These are phyloP conservation scores for Exophiala alcalophila DNA, from an alignment of 2,329 filamentous ascomycete genomes.

Conservation along the genomic window DNA sequence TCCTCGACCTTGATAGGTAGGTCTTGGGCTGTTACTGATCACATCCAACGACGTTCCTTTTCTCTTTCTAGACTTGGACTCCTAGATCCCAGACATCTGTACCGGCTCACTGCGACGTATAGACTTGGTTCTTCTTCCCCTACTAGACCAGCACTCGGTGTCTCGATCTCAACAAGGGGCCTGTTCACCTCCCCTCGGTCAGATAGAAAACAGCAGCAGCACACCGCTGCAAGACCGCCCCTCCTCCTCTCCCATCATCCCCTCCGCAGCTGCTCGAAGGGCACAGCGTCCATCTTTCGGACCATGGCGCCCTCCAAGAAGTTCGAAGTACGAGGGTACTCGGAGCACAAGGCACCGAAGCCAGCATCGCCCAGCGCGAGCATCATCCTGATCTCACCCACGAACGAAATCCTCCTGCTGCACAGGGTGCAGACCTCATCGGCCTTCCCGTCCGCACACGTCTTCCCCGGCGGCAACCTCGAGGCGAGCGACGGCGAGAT, in stretches of 20 bases:
- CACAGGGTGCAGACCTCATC: conserved; percentile 79
- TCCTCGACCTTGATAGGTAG: not conserved
- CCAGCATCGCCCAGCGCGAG: conserved; percentile 45
- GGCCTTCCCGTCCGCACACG: conserved; percentile 86
- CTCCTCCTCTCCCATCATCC: too few species aligned
- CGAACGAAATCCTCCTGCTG: conserved; percentile 82
- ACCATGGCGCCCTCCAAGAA: too few species aligned
- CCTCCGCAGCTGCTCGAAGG: too few species aligned
- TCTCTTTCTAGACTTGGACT: not conserved
- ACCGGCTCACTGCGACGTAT: too few species aligned
- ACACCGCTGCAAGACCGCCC: too few species aligned
- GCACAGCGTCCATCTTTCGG: too few species aligned
- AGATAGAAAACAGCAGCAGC: not conserved
- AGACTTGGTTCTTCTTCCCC: not conserved
- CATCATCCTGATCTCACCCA: conserved; percentile 78
- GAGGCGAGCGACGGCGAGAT: conserved; percentile 69
- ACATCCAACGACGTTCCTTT: too few species aligned
- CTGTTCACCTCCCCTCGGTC: too few species aligned
- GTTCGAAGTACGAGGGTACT: conserved; percentile 54
- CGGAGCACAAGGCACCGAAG: conserved; percentile 26
- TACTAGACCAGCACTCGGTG: too few species aligned
- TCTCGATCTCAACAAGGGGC: too few species aligned
- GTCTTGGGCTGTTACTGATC: not conserved
- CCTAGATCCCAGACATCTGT: not conserved
- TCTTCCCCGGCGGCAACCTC: conserved; percentile 88